These are phyloP conservation scores for Liquidambar formosana DNA, from an alignment of 164 flowering plant genomes.

Conservation along the genomic window DNA sequence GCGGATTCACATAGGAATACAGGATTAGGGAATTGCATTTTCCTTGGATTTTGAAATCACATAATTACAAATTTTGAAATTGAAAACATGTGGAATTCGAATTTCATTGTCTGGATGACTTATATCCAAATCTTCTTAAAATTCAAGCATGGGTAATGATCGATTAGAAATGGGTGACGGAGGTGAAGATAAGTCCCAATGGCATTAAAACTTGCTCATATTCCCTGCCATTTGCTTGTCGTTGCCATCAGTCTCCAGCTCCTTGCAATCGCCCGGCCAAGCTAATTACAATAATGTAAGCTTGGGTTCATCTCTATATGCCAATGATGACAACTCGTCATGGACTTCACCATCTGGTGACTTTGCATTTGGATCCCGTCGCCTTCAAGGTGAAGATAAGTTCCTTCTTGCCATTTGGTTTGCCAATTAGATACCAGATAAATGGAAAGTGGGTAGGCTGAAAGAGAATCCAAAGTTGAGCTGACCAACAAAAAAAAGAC, in stretches of 20 bases:
- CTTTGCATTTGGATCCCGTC: not conserved
- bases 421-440: not conserved
- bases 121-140: too few species aligned
- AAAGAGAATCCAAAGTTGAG: not conserved
- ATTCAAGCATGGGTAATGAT: too few species aligned
- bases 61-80: too few species aligned
- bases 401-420: conserved; percentile 1
- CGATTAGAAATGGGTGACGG: too few species aligned
- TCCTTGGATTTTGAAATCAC: too few species aligned
- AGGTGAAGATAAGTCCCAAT: too few species aligned
- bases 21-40: too few species aligned
- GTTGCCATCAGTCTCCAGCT: not conserved
- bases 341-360: conserved; percentile 3
- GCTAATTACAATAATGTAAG: not conserved
- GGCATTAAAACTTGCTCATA: not conserved
- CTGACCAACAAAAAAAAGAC: too few species aligned
- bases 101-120: too few species aligned
- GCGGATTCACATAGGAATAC: too few species aligned
- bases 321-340: not conserved
- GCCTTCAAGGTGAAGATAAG: not conserved
- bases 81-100: too few species aligned
- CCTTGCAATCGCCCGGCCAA: not conserved
- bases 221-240: not conserved
- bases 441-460: not conserved
- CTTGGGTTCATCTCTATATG: not conserved